Percentiles rank a stretch among this genome's conserved stretches.
Evolutionary conservation across 2,329 filamentous ascomycete genomes (phyloP).

Genomic region (Nothopassalora personata): DNA sequence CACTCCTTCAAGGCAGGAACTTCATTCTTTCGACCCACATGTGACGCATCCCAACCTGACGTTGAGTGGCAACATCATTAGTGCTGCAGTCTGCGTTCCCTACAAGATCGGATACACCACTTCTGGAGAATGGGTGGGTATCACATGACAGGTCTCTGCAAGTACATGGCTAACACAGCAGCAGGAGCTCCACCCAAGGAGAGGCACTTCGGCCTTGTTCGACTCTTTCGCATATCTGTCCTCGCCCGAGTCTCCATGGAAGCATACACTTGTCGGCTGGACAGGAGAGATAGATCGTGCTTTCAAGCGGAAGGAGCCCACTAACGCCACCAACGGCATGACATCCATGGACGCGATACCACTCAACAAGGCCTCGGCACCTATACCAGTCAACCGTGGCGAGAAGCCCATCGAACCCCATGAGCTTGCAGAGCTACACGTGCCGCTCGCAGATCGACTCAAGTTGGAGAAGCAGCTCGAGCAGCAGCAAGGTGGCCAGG

Average conservation of each 20-base stretch:
- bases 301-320: conserved; percentile 24
- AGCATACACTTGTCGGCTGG: conserved; percentile 90
- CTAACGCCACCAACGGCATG: conserved; percentile 19
- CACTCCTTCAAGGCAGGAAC: conserved; percentile 32
- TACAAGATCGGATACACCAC: conserved; percentile 52
- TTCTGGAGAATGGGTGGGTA: conserved; percentile 52
- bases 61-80: conserved; percentile 59
- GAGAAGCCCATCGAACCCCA: conserved; percentile 29
- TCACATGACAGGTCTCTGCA: conserved; percentile 3
- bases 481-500: conserved; percentile 68
- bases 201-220: conserved; percentile 85
- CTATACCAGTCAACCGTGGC: conserved; percentile 65
- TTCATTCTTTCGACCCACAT: conserved; percentile 49
- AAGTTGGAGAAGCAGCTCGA: conserved; percentile 69
- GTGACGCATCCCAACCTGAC: conserved; percentile 53
- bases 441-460: conserved; percentile 64
- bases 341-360: conserved; percentile 43
- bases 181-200: conserved; percentile 68
- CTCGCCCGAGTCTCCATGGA: conserved; percentile 78
- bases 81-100: conserved; percentile 58
- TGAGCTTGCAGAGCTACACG: conserved; percentile 62
- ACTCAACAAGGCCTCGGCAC: conserved; percentile 70
- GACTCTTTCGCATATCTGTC: conserved; percentile 86
- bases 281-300: conserved; percentile 63
- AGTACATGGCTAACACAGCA: conserved; percentile 12